These are phyloP conservation scores for Cornus controversa DNA, from an alignment of 148 eudicot species.

Conservation along the genomic window DNA sequence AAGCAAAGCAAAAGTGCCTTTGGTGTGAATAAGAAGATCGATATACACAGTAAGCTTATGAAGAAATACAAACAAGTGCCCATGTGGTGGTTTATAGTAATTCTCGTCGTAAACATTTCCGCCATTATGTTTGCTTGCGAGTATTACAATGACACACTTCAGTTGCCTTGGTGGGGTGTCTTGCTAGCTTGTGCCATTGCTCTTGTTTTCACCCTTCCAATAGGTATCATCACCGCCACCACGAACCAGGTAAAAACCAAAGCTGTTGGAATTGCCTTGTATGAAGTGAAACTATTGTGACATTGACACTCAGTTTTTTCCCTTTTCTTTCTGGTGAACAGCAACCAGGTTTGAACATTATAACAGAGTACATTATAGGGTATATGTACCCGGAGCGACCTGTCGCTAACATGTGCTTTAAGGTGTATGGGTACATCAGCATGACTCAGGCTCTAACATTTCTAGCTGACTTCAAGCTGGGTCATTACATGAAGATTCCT, in stretches of 20 bases:
- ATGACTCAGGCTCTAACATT: slow-evolving; percentile 45
- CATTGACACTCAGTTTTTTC: background rate
- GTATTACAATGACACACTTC: slow-evolving; percentile 55
- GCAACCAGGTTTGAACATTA: slow-evolving; percentile 78
- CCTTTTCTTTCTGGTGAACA: slow-evolving; percentile 21
- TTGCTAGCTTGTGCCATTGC: slow-evolving; percentile 60
- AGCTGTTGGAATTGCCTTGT: background rate
- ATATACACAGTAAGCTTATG: slow-evolving; percentile 69
- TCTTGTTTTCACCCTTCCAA: slow-evolving; percentile 71
- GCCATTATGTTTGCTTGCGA: slow-evolving; percentile 46
- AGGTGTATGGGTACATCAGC: slow-evolving; percentile 58
- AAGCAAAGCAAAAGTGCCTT: slow-evolving; percentile 45
- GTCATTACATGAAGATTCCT: slow-evolving; percentile 59
- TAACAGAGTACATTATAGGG: slow-evolving; percentile 80
- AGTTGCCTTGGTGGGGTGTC: slow-evolving; percentile 90
- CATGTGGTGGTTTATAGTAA: slow-evolving; percentile 69
- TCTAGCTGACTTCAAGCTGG: slow-evolving; percentile 45
- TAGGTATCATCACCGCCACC: slow-evolving; percentile 70
- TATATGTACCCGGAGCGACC: slow-evolving; percentile 54
- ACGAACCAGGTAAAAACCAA: slow-evolving; percentile 62
- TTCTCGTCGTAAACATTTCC: slow-evolving; percentile 41
- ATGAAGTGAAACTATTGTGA: background rate
- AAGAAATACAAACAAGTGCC: slow-evolving; percentile 60
- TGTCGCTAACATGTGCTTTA: slow-evolving; percentile 55
- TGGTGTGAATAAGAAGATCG: slow-evolving; percentile 36